These are phyloP conservation scores for Candida freyschussii DNA, from an alignment of 1,139 yeast species.

Conservation along the genomic window DNA sequence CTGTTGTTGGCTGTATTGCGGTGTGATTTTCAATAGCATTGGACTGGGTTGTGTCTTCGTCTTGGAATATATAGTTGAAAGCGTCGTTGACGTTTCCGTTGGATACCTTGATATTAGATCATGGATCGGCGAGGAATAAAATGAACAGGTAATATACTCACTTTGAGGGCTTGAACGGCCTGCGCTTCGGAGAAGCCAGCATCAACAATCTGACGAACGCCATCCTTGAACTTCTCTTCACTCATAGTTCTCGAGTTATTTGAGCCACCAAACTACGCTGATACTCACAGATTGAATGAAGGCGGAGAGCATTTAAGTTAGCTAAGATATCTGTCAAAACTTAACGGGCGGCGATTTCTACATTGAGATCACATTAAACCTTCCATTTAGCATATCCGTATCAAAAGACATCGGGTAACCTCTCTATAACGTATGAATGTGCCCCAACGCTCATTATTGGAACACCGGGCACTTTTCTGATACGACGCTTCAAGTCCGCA, in stretches of 20 bases:
- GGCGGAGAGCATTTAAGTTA: too few species aligned
- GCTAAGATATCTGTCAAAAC: too few species aligned
- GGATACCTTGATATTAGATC: slow-evolving; percentile 1
- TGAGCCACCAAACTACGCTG: too few species aligned
- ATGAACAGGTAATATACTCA: slow-evolving; percentile 1
- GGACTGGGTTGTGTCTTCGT: background rate
- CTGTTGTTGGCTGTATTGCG: too few species aligned
- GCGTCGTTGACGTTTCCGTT: slow-evolving; percentile 3
- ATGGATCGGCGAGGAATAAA: background rate
- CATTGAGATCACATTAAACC: too few species aligned
- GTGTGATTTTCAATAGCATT: background rate
- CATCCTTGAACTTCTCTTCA: too few species aligned
- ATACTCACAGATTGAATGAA: too few species aligned
- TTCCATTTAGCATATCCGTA: too few species aligned
- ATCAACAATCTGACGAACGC: slow-evolving; percentile 3
- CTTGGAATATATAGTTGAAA: slow-evolving; percentile 3
- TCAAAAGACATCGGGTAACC: slow-evolving; percentile 90
- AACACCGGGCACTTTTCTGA: slow-evolving; percentile 94
- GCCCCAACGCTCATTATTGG: slow-evolving; percentile 96
- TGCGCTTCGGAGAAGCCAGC: slow-evolving; percentile 6
- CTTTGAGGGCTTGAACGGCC: slow-evolving; percentile 7
- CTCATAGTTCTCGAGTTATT: too few species aligned
- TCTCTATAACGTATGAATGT: slow-evolving; percentile 85
- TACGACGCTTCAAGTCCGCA: slow-evolving; percentile 93
- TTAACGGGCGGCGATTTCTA: too few species aligned